Percentiles rank a stretch among this genome's conserved stretches.
Evolutionary conservation across 805 yeast genomes (phyloP).

Genomic region (Candida railenensis): DNA sequence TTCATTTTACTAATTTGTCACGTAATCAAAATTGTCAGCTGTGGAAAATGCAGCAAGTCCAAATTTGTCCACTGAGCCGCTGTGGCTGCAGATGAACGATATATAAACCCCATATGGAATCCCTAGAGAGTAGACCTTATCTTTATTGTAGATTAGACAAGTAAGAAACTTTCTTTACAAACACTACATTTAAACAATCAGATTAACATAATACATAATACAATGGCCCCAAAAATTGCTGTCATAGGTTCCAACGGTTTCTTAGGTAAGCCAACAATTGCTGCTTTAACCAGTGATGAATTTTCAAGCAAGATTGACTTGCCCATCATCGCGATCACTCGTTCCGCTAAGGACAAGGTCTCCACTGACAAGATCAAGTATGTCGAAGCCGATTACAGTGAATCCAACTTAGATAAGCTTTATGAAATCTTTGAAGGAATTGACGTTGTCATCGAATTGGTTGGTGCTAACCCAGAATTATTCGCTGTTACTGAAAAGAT

Average conservation of each 20-base stretch:
- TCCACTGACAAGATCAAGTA: constrained; percentile 40
- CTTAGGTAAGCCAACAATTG: constrained; percentile 48
- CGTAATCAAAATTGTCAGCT: background rate
- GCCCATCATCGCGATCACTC: constrained; percentile 54
- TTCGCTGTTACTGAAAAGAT: constrained; percentile 37
- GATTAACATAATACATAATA: background rate
- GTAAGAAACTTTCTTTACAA: too few species aligned
- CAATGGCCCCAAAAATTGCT: constrained; percentile 37
- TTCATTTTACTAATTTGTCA: background rate
- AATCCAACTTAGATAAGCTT: constrained; percentile 21
- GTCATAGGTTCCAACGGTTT: constrained; percentile 53
- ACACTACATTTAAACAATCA: background rate
- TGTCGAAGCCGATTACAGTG: constrained; percentile 29
- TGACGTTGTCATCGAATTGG: constrained; percentile 51
- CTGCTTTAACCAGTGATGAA: constrained; percentile 41
- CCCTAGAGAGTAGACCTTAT: too few species aligned
- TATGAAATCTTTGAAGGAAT: constrained; percentile 42
- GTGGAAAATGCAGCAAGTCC: background rate
- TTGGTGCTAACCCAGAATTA: constrained; percentile 27
- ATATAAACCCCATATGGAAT: too few species aligned
- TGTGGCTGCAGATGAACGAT: background rate
- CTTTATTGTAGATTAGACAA: too few species aligned
- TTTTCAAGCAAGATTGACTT: constrained; percentile 40
- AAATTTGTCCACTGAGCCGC: too few species aligned
- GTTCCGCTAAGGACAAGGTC: constrained; percentile 34